Evolutionary conservation across 108 stramenopile genomes (phyloP).

Genomic region (Aurantiochytrium sp.): DNA sequence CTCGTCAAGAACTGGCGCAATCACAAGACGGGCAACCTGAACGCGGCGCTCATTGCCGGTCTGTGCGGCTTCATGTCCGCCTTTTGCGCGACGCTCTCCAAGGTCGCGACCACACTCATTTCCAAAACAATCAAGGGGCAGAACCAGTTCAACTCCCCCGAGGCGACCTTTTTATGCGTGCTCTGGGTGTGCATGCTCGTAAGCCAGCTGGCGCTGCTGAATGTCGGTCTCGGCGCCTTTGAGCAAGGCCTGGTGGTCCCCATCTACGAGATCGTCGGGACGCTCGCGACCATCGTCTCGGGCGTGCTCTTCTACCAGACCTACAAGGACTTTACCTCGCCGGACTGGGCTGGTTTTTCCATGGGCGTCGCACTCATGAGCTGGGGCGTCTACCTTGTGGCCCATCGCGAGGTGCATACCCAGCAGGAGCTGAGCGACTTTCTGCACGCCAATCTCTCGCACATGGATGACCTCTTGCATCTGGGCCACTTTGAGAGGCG

Average conservation of each 20-base stretch:
- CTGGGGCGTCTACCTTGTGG: conserved; percentile 20
- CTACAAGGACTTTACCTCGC: not conserved
- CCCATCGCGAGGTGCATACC: conserved; percentile 15
- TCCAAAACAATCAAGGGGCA: not conserved
- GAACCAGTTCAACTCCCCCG: not conserved
- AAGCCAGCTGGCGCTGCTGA: not conserved
- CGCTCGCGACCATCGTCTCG: not conserved
- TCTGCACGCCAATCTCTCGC: not conserved
- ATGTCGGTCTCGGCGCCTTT: conserved; percentile 4
- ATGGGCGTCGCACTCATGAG: not conserved
- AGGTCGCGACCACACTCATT: conserved; percentile 21
- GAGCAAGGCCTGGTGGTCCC: conserved; percentile 19
- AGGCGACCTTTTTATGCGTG: not conserved
- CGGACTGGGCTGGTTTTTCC: not conserved
- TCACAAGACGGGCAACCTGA: not conserved
- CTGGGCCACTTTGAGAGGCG: not conserved
- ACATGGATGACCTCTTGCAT: conserved; percentile 15
- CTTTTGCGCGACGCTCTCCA: conserved; percentile 5
- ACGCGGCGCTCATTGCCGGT: conserved; percentile 20
- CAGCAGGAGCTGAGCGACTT: conserved; percentile 24
- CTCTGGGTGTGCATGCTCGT: conserved; percentile 4
- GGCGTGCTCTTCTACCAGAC: conserved; percentile 8
- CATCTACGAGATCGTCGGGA: conserved; percentile 28
- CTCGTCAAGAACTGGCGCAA: conserved; percentile 30
- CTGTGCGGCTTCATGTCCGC: conserved; percentile 18